Evolutionary conservation across 2,329 filamentous ascomycete species (phyloP).

Genomic region (Fusarium dlaminii): DNA sequence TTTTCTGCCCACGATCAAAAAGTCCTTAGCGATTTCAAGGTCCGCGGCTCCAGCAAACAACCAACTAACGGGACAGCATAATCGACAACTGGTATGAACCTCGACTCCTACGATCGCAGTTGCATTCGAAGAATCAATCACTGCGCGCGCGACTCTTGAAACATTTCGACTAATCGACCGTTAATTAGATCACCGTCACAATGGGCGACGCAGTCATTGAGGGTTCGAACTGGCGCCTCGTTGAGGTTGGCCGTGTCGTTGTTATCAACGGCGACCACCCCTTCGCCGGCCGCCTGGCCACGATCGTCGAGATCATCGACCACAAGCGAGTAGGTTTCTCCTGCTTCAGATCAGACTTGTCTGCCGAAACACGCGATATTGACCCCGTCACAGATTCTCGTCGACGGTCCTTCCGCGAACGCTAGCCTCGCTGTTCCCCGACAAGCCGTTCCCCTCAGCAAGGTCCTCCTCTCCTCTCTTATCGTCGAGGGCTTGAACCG

Average conservation of each 20-base stretch:
- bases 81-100: conserved; percentile 53
- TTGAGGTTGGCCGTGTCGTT: conserved; percentile 98
- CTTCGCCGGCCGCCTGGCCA: conserved; percentile 85
- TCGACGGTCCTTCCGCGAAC: conserved; percentile 91
- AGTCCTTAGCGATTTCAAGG: conserved; percentile 52
- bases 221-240: conserved; percentile 89
- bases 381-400: conserved; percentile 75
- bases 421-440: conserved; percentile 83
- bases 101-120: conserved; percentile 43
- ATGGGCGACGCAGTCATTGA: conserved; percentile 87
- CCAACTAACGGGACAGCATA: conserved; percentile 51
- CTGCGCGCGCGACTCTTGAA: conserved; percentile 38
- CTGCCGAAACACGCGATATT: conserved; percentile 34
- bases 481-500: conserved; percentile 87
- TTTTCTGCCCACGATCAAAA: conserved; percentile 55
- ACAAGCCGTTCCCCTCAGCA: conserved; percentile 83
- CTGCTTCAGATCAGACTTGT: conserved; percentile 4
- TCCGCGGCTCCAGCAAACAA: conserved; percentile 50
- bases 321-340: conserved; percentile 94
- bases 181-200: conserved; percentile 68
- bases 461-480: conserved; percentile 89
- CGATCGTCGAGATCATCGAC: conserved; percentile 99
- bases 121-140: conserved; percentile 39
- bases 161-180: conserved; percentile 47
- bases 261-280: conserved; percentile 84